These are phyloP conservation scores for Plasmodium knowlesi DNA, from an alignment of 169 alveolate genomes.

Conservation along the genomic window DNA sequence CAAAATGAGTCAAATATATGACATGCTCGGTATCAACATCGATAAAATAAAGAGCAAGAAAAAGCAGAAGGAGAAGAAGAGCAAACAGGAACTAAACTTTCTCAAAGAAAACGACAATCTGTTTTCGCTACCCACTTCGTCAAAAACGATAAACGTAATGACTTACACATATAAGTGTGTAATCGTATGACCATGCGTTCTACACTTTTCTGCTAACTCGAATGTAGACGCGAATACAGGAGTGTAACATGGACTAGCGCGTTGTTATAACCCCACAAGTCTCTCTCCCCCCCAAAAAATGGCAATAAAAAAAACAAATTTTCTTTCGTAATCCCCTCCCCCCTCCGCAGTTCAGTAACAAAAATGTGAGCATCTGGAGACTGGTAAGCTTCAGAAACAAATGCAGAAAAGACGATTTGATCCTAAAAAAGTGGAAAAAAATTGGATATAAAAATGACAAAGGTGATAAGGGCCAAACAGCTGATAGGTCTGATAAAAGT, in stretches of 20 bases:
- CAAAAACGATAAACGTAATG: constrained; percentile 57
- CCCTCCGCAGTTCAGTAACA: constrained; percentile 43
- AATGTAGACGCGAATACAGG: background rate
- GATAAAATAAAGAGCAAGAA: constrained; percentile 65
- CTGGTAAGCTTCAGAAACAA: constrained; percentile 81
- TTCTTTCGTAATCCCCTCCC: background rate
- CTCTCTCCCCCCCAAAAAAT: background rate
- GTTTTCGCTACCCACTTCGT: constrained; percentile 69
- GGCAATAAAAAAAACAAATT: background rate
- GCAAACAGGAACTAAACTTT: constrained; percentile 50
- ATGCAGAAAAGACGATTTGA: constrained; percentile 83
- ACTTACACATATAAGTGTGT: background rate
- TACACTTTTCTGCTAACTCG: background rate
- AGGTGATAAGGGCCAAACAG: background rate
- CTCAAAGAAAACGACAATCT: constrained; percentile 58
- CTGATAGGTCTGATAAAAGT: background rate
- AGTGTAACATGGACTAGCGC: background rate
- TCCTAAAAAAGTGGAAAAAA: constrained; percentile 82
- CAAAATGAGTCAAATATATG: constrained; percentile 74
- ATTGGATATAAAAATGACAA: constrained; percentile 76
- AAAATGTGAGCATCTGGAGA: constrained; percentile 80
- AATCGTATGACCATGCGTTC: background rate
- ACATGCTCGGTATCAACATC: constrained; percentile 71
- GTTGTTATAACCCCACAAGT: background rate
- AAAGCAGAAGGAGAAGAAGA: constrained; percentile 67